phyloP scores from a whole-genome alignment of 2,329 filamentous ascomycete genomes.

The Fusarium algeriense region DNA sequence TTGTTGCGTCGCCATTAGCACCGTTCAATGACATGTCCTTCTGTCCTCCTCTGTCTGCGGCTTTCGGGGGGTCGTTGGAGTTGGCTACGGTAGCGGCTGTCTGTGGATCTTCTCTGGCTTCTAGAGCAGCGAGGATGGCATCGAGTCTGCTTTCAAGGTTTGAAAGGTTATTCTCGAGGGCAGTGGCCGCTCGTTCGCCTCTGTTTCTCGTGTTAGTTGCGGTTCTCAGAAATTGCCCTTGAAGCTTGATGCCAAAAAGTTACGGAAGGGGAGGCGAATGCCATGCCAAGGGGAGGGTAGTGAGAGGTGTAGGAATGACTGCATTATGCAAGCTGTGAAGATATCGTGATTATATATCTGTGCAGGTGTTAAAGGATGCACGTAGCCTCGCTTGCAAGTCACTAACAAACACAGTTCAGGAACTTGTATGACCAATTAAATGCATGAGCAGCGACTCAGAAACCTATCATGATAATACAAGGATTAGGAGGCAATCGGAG shows the following conservation, averaged over 20 bases:
- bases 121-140: constrained; percentile 64
- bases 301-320: not conserved
- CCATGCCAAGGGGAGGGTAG: not conserved
- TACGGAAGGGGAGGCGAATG: not conserved
- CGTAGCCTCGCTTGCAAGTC: not conserved
- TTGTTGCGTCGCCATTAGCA: constrained; percentile 5
- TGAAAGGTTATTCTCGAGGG: constrained; percentile 65
- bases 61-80: not conserved
- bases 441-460: not conserved
- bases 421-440: not conserved
- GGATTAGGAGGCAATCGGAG: not conserved
- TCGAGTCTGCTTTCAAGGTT: constrained; percentile 68
- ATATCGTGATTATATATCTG: not conserved
- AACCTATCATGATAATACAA: not conserved
- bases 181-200: constrained; percentile 66
- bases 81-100: constrained; percentile 1
- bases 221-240: not conserved
- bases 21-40: constrained; percentile 5
- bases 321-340: not conserved
- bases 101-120: constrained; percentile 42
- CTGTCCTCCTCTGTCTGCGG: not conserved
- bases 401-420: not conserved
- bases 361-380: not conserved
- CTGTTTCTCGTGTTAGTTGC: constrained; percentile 50
- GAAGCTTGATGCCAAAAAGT: not conserved